phyloP scores from a whole-genome alignment of 2,329 filamentous ascomycete species.

The Hirsutella minnesotensis region DNA sequence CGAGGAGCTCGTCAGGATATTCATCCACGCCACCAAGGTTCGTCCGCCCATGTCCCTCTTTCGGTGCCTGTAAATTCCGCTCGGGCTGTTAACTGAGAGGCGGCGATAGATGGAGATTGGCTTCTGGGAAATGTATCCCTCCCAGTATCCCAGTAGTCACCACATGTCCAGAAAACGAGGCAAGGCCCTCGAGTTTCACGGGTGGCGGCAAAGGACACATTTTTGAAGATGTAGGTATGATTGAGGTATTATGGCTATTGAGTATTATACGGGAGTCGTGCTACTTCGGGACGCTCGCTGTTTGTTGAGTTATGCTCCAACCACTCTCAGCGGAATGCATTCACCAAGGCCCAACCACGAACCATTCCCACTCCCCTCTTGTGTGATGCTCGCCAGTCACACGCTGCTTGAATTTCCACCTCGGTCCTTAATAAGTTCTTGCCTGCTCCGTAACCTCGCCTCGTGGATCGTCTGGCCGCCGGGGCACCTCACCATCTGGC shows the following conservation, averaged over 20 bases:
- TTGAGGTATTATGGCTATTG: no score
- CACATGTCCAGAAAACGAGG: no score
- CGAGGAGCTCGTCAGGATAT: conserved; percentile 74
- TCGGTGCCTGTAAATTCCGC: no score
- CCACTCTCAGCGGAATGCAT: no score
- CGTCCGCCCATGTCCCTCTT: no score
- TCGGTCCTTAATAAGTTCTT: background rate
- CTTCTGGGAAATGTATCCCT: conserved; percentile 43
- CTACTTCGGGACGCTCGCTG: background rate
- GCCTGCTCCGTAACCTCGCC: background rate
- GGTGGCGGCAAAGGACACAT: no score
- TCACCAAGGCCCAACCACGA: no score
- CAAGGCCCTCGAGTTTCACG: no score
- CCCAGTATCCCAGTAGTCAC: background rate
- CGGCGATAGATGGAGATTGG: conserved; percentile 36
- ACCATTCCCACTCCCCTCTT: no score
- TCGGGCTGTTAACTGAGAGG: no score
- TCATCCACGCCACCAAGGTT: conserved; percentile 77
- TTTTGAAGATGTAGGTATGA: background rate
- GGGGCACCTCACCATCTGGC: conserved; percentile 34
- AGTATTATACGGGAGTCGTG: no score
- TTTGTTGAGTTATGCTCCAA: background rate
- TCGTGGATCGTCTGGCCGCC: conserved; percentile 19
- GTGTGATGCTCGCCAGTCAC: no score
- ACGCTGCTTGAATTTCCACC: background rate